Base-by-base conservation (phyloP, 306 rosid species). In the Prunus salicina region DNA sequence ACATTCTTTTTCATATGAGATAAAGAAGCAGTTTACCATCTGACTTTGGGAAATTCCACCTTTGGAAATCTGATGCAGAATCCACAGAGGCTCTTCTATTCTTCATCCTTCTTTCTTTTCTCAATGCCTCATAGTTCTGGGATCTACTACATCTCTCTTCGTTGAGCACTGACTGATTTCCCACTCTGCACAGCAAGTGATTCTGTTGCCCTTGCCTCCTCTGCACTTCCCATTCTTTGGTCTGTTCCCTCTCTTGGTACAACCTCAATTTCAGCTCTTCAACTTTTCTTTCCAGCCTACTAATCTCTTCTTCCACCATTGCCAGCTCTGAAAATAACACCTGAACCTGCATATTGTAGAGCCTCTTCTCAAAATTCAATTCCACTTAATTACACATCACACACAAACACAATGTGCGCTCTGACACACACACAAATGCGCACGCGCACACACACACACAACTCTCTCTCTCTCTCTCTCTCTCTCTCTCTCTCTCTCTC, bases 281-380 rank as follows among this genome's bases (percentile, higher is more conserved):
- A 41, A 90, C 86, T 89, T 83, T 90, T 74, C 86, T 85, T 84
- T 90, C 98, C n/a, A 95, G 81, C 83, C 74, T 56, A 34, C 73
- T 64, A 63, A 95, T 86, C 89, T 92, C 97, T 58, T 86, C 89
- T 87, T 90, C 97, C 30, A 92, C 89, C 76, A 63, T 71, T 76
- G 76, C 88, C 81, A 95, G 79, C 81, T 95, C n/a, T n/a, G n/a
- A n/a, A n/a, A n/a, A n/a, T n/a, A n/a, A n/a, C n/a, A n/a, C n/a
- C n/a, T n/a, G n/a, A n/a, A n/a, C n/a, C n/a, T n/a, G n/a, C n/a
- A n/a, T n/a, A n/a, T n/a, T n/a, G n/a, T n/a, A n/a, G n/a, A n/a
- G n/a, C n/a, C n/a, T n/a, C n/a, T n/a, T n/a, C n/a, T n/a, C n/a
- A n/a, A n/a, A n/a, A n/a, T n/a, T n/a, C n/a, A n/a, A n/a, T n/a